Base-by-base conservation (phyloP, 129 eudicot species). In the Ambrosia artemisiifolia region DNA sequence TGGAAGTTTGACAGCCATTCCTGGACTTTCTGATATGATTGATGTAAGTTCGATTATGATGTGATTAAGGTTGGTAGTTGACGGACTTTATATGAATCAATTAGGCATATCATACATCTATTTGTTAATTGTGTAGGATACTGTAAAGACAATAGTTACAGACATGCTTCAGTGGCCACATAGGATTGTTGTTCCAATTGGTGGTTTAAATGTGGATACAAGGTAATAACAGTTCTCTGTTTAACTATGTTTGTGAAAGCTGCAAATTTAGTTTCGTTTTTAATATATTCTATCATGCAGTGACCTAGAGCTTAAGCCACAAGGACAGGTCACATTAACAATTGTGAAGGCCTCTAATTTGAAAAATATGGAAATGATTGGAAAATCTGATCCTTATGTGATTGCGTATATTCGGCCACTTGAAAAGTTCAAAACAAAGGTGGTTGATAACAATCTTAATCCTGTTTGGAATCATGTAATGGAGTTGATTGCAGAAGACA, bases 121-220 rank as follows among this genome's bases (percentile, higher is more conserved):
- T 20, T 57, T 63, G 67, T 17, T 64, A n/a, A 38, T 60, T 7
- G 11, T 70, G 63, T 50, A 94, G 99, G 99, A 90, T 74, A 90
- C 97, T 63, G 99, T 94, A 28, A 59, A 90, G 12, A 68, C 99
- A 7, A 94, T 94, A 57, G 93, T 94, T 70, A 81, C 79, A 34
- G 99, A 94, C 65, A 94, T 88, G 88, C 96, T 94, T 40, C 91
- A 90, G 70, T 94, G 99, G 99, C 99, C 99, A 64, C 99, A 94
- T 83, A 88, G 99, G 76, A 90, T 94, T 79, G 99, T 94, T 79
- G 94, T 94, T 78, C 96, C 96, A 46, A 88, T 94, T 70, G 96
- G 98, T 73, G 97, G 97, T 77, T 42, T 74, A 65, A 77, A 87
- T 69, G 91, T 88, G 44, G 97, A 94, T 75, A 84, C 87, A 56